Evolutionary conservation across 2,329 filamentous ascomycete species (phyloP).

Genomic region (Cordyceps javanica): DNA sequence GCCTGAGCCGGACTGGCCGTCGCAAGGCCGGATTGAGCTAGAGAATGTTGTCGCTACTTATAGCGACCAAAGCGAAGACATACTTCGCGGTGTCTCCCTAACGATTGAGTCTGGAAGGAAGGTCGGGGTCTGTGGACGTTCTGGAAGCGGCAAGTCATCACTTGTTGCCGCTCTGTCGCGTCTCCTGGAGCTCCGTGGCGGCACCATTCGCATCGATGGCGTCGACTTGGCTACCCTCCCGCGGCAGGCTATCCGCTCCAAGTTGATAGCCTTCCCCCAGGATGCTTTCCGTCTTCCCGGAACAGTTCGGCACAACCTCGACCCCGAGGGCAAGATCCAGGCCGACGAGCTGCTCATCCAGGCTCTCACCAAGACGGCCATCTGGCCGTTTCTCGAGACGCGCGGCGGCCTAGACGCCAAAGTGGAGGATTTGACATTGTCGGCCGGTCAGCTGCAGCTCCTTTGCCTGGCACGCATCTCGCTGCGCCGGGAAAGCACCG

Average conservation of each 20-base stretch:
- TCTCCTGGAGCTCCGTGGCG: constrained; percentile 36
- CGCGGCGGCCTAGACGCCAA: constrained; percentile 32
- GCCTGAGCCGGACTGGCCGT: constrained; percentile 22
- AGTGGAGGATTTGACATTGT: constrained; percentile 28
- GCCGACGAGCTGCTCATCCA: constrained; percentile 33
- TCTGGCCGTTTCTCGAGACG: constrained; percentile 33
- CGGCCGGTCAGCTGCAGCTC: constrained; percentile 40
- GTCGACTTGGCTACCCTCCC: constrained; percentile 34
- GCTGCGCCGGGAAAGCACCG: constrained; percentile 21
- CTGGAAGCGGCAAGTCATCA: constrained; percentile 45
- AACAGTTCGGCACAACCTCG: constrained; percentile 41
- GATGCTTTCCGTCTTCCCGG: constrained; percentile 40
- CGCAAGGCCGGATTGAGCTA: constrained; percentile 22
- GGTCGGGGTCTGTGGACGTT: constrained; percentile 45
- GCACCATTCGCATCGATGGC: constrained; percentile 36
- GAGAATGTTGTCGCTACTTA: constrained; percentile 23
- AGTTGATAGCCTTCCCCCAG: constrained; percentile 41
- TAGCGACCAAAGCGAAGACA: not conserved
- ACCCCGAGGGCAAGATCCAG: constrained; percentile 28
- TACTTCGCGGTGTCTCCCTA: constrained; percentile 18
- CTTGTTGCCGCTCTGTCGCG: constrained; percentile 41
- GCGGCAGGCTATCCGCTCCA: constrained; percentile 35
- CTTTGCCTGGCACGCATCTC: constrained; percentile 42
- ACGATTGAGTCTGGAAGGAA: constrained; percentile 33
- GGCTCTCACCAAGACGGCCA: constrained; percentile 36